phyloP scores from a whole-genome alignment of 371 early-diverging fungal genomes.

The Batrachochytrium dendrobatidis region DNA sequence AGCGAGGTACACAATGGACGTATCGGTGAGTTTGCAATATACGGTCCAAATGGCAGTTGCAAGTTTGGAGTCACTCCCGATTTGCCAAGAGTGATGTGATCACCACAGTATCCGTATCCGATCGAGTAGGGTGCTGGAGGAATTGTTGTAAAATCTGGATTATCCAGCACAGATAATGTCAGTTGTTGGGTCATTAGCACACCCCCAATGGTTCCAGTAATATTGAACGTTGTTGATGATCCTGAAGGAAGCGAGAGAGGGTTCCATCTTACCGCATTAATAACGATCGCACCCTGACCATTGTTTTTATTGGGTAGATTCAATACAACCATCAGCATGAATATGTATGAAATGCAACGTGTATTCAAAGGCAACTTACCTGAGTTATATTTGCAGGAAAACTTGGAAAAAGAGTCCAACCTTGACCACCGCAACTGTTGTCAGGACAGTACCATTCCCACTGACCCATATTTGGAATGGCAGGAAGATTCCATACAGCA shows the following conservation, averaged over 20 bases:
- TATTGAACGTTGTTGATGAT: not conserved
- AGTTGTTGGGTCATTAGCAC: not conserved
- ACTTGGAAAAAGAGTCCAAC: not conserved
- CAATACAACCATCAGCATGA: not conserved
- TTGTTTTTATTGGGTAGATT: not conserved
- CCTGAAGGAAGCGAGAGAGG: constrained; percentile 2
- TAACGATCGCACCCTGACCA: constrained; percentile 6
- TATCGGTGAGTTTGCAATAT: constrained; percentile 2
- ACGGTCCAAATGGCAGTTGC: constrained; percentile 3
- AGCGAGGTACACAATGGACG: constrained; percentile 6
- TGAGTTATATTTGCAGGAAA: not conserved
- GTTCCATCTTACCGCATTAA: constrained; percentile 8
- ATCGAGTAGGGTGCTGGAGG: not conserved
- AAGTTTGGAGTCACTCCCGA: not conserved
- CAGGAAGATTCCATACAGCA: constrained; percentile 1
- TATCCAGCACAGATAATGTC: not conserved
- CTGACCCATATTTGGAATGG: not conserved
- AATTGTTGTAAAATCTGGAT: not conserved
- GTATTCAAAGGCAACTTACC: not conserved
- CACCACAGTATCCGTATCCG: not conserved
- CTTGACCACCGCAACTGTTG: not conserved
- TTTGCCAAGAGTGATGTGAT: not conserved
- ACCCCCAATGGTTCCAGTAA: not conserved
- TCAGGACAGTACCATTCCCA: constrained; percentile 13
- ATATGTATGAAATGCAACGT: not conserved